Evolutionary conservation across 805 yeast species (phyloP), one percentile per base, ranked within the genome.

Genomic region (Novakomyces olei): DNA sequence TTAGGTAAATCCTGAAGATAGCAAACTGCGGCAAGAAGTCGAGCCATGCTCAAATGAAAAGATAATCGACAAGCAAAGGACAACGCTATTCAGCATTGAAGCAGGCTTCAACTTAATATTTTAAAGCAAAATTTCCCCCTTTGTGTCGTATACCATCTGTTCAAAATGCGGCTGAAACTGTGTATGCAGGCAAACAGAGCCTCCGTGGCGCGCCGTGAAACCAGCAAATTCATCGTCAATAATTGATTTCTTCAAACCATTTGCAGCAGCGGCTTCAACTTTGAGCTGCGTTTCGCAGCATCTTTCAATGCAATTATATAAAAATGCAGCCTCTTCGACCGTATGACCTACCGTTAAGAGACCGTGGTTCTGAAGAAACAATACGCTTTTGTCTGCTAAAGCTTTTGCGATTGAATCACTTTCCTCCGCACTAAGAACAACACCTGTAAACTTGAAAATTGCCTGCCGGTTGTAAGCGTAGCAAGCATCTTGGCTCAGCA

Each of bases 401-500:
- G 77, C 70, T 20, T 52, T 48, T 4, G 80, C 79, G 35, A 74
- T 61, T 29, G 58, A 61, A 29, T 49, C 44, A 19, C 81, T 80
- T 48, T 74, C 83, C 33, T 61, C 66, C 15, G 53, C 58, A 41
- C 71, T 76, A 18, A 73, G 43, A 0, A 80, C 92, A 36, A 77
- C 77, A 26, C 91, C 91, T 19, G 85, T 88, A 50, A 75, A 77
- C 14, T 45, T 37, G 50, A 73, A 74, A 3, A 76, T 81, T 1
- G 70, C 51, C 39, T 75, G 85, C 30, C 56, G 54, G 23, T 70
- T 65, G 58, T 72, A 71, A 42, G 77, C 67, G 7, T 60, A 54
- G 48, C 83, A 74, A 3, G 59, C 73, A 43, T 77, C 91, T 55
- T 77, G 92, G 53, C 70, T 74, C 39, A 77, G 88, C 9, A 22